Conservation (phyloP, 2,329 filamentous ascomycete genomes). For the Cryphonectria japonica region DNA sequence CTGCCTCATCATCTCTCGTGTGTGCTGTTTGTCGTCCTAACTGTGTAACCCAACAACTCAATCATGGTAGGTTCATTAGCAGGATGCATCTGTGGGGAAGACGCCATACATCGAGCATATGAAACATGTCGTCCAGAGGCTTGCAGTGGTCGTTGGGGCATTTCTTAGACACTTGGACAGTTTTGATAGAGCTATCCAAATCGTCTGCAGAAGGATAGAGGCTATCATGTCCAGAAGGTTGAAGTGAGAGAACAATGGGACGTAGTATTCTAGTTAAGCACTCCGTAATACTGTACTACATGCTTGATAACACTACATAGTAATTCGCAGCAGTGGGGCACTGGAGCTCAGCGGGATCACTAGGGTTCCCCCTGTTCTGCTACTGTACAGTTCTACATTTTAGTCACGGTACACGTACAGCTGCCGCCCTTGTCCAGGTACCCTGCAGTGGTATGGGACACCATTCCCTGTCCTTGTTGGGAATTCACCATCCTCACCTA, state of each 20-base stretch:
- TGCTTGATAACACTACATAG: not conserved
- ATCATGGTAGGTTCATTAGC: not conserved
- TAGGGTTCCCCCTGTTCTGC: not conserved
- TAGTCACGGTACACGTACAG: not conserved
- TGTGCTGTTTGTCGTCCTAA: too few species aligned
- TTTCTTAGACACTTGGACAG: too few species aligned
- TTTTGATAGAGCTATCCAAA: too few species aligned
- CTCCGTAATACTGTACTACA: not conserved
- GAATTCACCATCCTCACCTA: not conserved
- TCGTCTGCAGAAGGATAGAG: not conserved
- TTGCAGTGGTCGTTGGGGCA: too few species aligned
- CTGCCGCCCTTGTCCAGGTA: slow-evolving; percentile 5
- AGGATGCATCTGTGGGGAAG: not conserved
- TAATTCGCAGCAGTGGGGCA: not conserved
- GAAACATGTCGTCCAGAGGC: not conserved
- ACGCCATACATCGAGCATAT: not conserved
- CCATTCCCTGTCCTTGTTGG: slow-evolving; percentile 4
- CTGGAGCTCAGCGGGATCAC: not conserved
- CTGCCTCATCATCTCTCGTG: too few species aligned
- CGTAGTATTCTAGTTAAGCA: too few species aligned
- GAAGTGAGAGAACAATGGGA: not conserved
- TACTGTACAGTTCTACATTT: not conserved
- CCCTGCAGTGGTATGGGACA: not conserved
- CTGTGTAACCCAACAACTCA: too few species aligned
- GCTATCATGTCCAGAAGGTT: not conserved